Conservation (phyloP, 2,329 filamentous ascomycete genomes). For the Fusarium musae region DNA sequence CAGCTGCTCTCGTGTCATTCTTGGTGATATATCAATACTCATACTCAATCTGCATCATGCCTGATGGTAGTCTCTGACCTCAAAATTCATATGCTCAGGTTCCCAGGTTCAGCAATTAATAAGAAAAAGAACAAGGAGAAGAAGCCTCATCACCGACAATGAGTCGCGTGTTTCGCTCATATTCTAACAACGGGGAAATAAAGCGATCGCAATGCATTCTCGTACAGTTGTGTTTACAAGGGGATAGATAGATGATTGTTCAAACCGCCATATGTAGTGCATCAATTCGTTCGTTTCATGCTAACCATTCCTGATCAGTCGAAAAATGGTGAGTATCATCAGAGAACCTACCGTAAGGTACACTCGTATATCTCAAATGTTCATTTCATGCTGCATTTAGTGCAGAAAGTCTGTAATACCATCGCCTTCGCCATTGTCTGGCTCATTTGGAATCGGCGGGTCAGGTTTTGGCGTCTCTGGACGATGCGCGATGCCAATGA, state of each 20-base stretch:
- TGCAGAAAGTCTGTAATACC: slow-evolving; percentile 45
- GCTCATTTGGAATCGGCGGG: slow-evolving; percentile 46
- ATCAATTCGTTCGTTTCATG: slow-evolving; percentile 14
- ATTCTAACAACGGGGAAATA: neutral
- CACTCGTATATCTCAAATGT: neutral
- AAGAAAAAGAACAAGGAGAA: neutral
- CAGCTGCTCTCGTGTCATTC: neutral
- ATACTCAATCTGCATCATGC: neutral
- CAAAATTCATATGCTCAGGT: neutral
- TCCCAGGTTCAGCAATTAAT: neutral
- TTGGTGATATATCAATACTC: neutral
- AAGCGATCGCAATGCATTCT: neutral
- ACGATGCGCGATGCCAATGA: slow-evolving; percentile 35
- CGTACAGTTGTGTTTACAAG: slow-evolving; percentile 5
- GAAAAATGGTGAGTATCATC: neutral
- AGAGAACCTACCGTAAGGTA: slow-evolving; percentile 18
- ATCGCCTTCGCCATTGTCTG: slow-evolving; percentile 47
- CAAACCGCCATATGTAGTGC: slow-evolving; percentile 16
- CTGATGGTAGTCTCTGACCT: neutral
- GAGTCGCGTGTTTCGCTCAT: neutral
- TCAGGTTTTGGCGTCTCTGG: slow-evolving; percentile 49
- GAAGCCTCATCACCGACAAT: neutral
- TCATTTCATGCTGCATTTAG: neutral
- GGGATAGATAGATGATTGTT: neutral
- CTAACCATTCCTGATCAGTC: slow-evolving; percentile 31